Base-by-base conservation (phyloP, 1,139 yeast genomes). In the Scheffersomyces titani region DNA sequence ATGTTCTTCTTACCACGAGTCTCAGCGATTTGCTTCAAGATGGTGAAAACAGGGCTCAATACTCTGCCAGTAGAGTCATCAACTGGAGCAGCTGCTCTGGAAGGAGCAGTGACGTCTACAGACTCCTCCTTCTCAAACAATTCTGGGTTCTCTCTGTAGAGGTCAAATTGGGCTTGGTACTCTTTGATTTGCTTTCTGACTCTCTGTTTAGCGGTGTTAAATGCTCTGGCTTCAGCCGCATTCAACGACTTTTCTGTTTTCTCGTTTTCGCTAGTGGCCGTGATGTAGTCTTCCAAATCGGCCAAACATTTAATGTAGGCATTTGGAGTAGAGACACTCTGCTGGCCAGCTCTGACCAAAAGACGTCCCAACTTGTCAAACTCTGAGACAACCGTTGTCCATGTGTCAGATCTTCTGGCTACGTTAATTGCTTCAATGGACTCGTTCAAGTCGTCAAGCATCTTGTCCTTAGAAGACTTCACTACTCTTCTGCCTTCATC, bases 1-100 rank as follows among this genome's bases (percentile, higher is more conserved):
- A 92, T 89, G 73, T 91, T 92, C 82, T 92, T 94, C 80, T 93
- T 93, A 80, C 99, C 99, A 76, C 99, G 89, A 53, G 93, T 83
- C 73, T 94, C 99, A 61, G 90, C 80, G 60, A 96, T 87, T 55
- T 86, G 77, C 70, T 88, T 85, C 70, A 94, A 82, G 50, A 90
- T 86, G 59, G 87, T 80, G 80, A 93, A 92, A 55, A 93, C 87
- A 21, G 81, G 80, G 61, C 79, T 73, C 64, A 77, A 70, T 44
- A 65, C 66, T 59, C 73, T 72, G 52, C 64, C 63, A 30, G 61
- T 59, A 19, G 67, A 63, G 45, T 67, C 73, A 51, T 73, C 60
- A 46, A 69, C 72, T 18, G 69, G 69, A 18, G 56, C 52, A 48
- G 59, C 54, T 20, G 55, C 55, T 51, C 56, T 55, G 6, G 52